Evolutionary conservation across 2,329 filamentous ascomycete species (phyloP).

Genomic region (Penicillium sp.): DNA sequence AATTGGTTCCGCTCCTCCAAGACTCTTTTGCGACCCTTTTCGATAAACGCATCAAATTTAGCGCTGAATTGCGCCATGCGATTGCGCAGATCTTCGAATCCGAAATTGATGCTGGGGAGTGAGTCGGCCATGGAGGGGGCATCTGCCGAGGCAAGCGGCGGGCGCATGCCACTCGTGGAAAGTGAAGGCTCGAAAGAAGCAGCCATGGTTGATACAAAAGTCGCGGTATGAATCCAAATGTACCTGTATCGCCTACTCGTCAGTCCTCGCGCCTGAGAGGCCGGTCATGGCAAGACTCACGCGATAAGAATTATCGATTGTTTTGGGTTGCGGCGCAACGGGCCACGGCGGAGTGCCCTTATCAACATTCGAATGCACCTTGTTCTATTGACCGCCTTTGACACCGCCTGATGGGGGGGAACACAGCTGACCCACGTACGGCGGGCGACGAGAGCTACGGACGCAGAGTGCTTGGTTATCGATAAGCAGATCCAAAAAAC

Average conservation of each 20-base stretch:
- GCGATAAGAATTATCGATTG: conserved; percentile 2
- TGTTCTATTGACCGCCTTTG: too few species aligned
- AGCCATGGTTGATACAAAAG: conserved; percentile 18
- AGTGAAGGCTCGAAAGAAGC: conserved; percentile 54
- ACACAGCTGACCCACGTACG: too few species aligned
- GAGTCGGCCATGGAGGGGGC: conserved; percentile 58
- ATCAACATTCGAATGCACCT: too few species aligned
- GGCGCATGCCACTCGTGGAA: conserved; percentile 49
- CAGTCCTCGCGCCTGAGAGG: not conserved
- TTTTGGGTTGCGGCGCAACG: conserved; percentile 30
- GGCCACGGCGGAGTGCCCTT: not conserved
- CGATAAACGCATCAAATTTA: conserved; percentile 90
- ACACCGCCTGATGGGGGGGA: not conserved
- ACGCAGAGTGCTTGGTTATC: conserved; percentile 12
- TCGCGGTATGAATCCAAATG: not conserved
- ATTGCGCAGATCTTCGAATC: conserved; percentile 89
- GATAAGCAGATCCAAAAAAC: conserved; percentile 20
- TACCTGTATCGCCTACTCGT: not conserved
- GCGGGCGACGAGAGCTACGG: not conserved
- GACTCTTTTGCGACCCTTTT: conserved; percentile 80
- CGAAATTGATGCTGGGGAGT: conserved; percentile 87
- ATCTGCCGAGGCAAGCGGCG: conserved; percentile 46
- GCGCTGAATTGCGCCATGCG: conserved; percentile 90
- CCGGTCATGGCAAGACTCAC: not conserved
- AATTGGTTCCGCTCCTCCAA: conserved; percentile 93